Evolutionary conservation across 176 grass and related monocot genomes (phyloP), one percentile per base, ranked within the genome.

Genomic region (Oryza meridionalis): DNA sequence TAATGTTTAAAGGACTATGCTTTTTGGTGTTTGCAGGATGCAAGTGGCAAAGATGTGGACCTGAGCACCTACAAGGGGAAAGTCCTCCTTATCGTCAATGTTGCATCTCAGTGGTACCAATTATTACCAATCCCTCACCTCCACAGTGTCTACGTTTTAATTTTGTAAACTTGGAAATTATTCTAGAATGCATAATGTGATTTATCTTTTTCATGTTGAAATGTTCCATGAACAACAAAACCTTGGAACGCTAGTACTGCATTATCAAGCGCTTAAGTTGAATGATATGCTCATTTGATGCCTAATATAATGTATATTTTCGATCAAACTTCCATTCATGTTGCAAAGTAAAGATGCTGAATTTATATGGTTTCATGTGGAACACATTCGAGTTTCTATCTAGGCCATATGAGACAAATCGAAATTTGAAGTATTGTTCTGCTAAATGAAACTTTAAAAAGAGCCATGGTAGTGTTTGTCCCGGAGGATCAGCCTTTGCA

Each of bases 1-100:
- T 65, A 44, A 77, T 64, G 11, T 62, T 24, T 62, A 10, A 77
- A 82, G 12, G 22, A 14, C 8, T 17, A 29, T 21, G 26, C 7
- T 9, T 73, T 33, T 55, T 76, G 14, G 27, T 82, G 9, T 40
- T 27, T 64, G 66, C 78, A 94, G 92, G 90, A 97, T 86, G 84
- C 89, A 19, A 83, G 82, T 64, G 90, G 86, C 46, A 89, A 89
- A 66, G 90, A 92, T 55, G 85, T 94, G 37, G 81, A 74, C 65
- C 77, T 94, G 26, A 77, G 88, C 90, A 72, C 72, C 29, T 97
- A 87, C 80, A 86, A 89, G 71, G 94, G 90, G 67, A 94, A 97
- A 87, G 86, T 92, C 74, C 90, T 97, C 65, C 88, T 97, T 55
- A 89, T 94, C 76, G 92, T 97, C 65, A 97, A 97, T 69, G 94